phyloP scores from a whole-genome alignment of 1,284 basidiomycete species.

The Sanguinoderma infundibulare region DNA sequence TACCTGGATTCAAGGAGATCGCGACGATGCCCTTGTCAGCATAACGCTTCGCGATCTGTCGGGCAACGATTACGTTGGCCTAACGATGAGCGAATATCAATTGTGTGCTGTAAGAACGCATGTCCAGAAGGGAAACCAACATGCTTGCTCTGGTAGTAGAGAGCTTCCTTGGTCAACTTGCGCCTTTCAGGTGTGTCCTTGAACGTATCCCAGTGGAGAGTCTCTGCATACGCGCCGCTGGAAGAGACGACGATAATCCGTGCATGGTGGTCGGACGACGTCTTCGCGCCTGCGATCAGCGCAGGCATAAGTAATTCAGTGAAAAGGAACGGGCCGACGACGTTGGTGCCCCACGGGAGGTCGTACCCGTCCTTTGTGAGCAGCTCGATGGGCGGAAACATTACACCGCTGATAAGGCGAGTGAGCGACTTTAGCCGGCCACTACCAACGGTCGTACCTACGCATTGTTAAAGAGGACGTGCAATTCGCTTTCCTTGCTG shows the following conservation, averaged over 20 bases:
- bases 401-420: slow-evolving; percentile 45
- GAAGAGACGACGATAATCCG: slow-evolving; percentile 50
- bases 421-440: not conserved
- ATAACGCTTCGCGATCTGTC: slow-evolving; percentile 29
- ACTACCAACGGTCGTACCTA: slow-evolving; percentile 28
- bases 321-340: slow-evolving; percentile 48
- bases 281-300: slow-evolving; percentile 38
- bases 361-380: slow-evolving; percentile 53
- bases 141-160: slow-evolving; percentile 52
- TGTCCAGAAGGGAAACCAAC: slow-evolving; percentile 25
- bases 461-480: slow-evolving; percentile 60
- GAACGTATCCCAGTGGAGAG: slow-evolving; percentile 36
- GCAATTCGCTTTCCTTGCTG: slow-evolving; percentile 49
- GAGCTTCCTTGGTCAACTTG: slow-evolving; percentile 29
- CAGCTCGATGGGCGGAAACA: slow-evolving; percentile 42
- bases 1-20: slow-evolving; percentile 40
- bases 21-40: slow-evolving; percentile 41
- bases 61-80: slow-evolving; percentile 10
- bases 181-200: slow-evolving; percentile 33
- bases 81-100: not conserved
- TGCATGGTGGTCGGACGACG: slow-evolving; percentile 38
- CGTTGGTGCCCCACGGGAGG: slow-evolving; percentile 56
- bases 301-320: slow-evolving; percentile 47
- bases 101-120: too few species aligned
- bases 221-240: slow-evolving; percentile 31